Conservation (phyloP, 208 protist genomes). For the Giardia duodenalis region DNA sequence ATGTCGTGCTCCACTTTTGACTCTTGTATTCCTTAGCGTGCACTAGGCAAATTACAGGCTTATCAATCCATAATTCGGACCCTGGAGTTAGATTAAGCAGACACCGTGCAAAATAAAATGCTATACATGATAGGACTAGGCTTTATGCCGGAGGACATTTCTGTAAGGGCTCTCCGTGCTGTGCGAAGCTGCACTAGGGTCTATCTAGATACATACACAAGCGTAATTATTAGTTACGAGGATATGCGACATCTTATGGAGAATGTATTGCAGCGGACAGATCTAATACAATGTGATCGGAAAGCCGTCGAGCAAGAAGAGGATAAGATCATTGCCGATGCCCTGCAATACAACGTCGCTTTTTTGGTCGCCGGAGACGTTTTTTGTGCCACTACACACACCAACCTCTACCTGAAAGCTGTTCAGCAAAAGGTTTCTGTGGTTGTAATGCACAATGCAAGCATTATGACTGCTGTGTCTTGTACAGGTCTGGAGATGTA, state of each 20-base stretch:
- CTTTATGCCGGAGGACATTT: not conserved
- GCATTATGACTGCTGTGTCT: slow-evolving; percentile 94
- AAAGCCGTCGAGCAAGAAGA: slow-evolving; percentile 74
- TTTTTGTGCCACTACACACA: slow-evolving; percentile 95
- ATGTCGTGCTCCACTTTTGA: no score
- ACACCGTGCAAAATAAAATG: no score
- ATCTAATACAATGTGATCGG: slow-evolving; percentile 78
- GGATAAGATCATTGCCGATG: slow-evolving; percentile 64
- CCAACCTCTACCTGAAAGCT: slow-evolving; percentile 83
- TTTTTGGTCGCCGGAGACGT: slow-evolving; percentile 96
- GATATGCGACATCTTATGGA: not conserved
- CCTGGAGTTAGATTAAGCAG: no score
- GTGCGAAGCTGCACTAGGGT: not conserved
- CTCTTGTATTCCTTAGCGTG: no score
- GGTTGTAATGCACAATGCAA: slow-evolving; percentile 87
- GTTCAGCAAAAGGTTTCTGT: slow-evolving; percentile 60
- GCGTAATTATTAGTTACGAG: not conserved
- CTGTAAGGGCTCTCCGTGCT: not conserved
- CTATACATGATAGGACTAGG: not conserved
- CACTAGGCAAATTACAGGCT: no score
- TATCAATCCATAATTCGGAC: no score
- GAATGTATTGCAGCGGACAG: slow-evolving; percentile 63
- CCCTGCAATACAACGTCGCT: slow-evolving; percentile 62
- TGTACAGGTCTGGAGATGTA: slow-evolving; percentile 93
- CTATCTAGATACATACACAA: slow-evolving; percentile 22